Base-by-base conservation (phyloP, 805 yeast genomes). In the Saccharomyces jurei region DNA sequence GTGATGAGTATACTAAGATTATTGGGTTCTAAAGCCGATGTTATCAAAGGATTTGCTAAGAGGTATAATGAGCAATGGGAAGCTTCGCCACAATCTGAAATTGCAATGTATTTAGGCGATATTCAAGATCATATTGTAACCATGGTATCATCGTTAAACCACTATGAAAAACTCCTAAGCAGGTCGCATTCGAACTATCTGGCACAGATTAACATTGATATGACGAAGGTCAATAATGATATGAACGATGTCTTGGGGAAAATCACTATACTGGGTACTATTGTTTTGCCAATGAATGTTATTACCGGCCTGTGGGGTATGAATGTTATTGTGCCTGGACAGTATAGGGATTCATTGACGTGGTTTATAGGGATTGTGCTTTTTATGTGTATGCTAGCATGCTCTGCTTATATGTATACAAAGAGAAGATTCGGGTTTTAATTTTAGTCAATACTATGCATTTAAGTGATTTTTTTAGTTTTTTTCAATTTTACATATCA, bases 291-390 rank as follows among this genome's bases (percentile, higher is more conserved):
- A 3, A 81, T 94, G 81, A 94, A 94, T 67, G 89, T 94, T 53
- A 86, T 94, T 25, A 94, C 99, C 0, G 99, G 99, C 22, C 73
- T 94, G 49, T 94, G 98, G 98, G 99, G 99, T 54, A 94, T 94
- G 99, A 94, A 94, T 73, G 96, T 94, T 60, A 64, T 89, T 10
- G 99, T 94, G 36, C 99, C 99, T 0, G 99, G 99, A 0, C 98
- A 92, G 68, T 80, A 77, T 28, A 71, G 72, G 6, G 80, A 77
- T n/a, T 78, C 82, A 6, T 69, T 87, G 58, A 61, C 68, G 2
- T 87, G 94, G 94, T 87, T 87, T 66, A 81, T 79, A 65, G 68
- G 78, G 26, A 81, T 81, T 29, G 64, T 76, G 6, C 55, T 64
- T 0, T 71, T 76, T 17, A 79, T 81, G 84, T 54, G 75, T 11